Base-by-base conservation (phyloP, 2,329 filamentous ascomycete genomes). In the Aureobasidium subglaciale region DNA sequence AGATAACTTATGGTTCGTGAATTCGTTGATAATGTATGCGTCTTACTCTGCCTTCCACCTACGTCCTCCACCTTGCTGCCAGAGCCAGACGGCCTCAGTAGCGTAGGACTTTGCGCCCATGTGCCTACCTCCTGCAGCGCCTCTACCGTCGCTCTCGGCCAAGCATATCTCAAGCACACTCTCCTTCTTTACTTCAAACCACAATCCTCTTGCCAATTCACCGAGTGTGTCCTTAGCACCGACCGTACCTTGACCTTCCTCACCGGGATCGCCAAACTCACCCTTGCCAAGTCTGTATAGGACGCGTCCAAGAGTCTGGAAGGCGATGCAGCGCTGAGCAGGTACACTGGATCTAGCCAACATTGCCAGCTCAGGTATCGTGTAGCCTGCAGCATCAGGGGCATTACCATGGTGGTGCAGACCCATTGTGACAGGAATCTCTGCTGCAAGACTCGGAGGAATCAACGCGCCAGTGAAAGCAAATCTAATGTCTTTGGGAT, bases 381-480 rank as follows among this genome's bases (percentile, higher is more conserved):
- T 97, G 71, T 99, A 99, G 0, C 93, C 93, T 0, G 93, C 93
- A 1, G 91, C 89, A 70, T 95, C 90, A 15, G 93, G 93, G 1
- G 92, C 91, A 57, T 91, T 84, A 60, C 87, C 90, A 69, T 99
- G 93, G 70, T 99, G 92, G 70, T 99, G 93, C 13, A 99, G 78
- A 0, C 93, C 93, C 58, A 86, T 82, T 11, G 83, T 85, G 1
- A 83, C 82, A 5, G 92, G 88, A 24, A 97, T 84, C 2, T 81
- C 76, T 55, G 90, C 79, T 24, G 90, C 84, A 30, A 83, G 80
- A 46, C 83, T 79, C 0, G 93, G 93, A 0, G 92, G 83, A 11
- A 99, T 78, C 2, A 99, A 78, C 0, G 80, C 79, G 59, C 92
- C 93, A 49, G 79, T 81, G 68, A 99, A 95, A 68, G 91, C 87